Evolutionary conservation across 2,329 filamentous ascomycete genomes (phyloP), one percentile per base, ranked within the genome.

Genomic region (Fusarium keratoplasticum): DNA sequence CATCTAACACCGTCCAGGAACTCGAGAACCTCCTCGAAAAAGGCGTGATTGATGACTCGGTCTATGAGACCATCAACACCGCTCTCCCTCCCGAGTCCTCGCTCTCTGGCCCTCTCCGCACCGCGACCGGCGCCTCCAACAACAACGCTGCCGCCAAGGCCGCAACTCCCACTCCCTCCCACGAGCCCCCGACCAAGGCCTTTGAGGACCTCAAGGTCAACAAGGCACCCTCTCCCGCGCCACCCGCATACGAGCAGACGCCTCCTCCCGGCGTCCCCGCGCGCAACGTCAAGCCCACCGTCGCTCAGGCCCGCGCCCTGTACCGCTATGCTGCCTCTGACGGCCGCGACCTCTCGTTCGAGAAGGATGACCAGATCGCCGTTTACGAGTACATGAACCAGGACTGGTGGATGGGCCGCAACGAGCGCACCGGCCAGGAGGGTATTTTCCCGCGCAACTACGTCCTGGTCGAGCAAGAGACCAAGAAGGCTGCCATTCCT

Each of bases 381-480:
- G 93, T 98, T 25, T 90, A 91, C 75, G 94, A 98, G 84, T 95
- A 97, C 86, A 96, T 98, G 93, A 98, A 98, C 84, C 91, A 92
- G 72, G 95, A 98, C 84, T 98, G 96, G 96, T 98, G 95, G 95
- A 92, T 95, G 87, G 96, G 96, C 76, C 90, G 90, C 77, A 98
- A 97, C 84, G 87, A 92, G 79, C 91, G 95, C 62, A 97, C 95
- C 10, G 93, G 93, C 65, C 86, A 90, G 76, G 94, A 97, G 84
- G 96, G 96, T 78, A 98, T 98, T 82, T 98, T 98, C 88, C 96
- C 96, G n/a, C 90, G 93, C 77, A 95, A 90, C 82, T 98, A 98
- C 81, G 95, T 97, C 72, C 86, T 94, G 61, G 84, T 93, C 61
- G 91, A 95, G 77, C 88, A 93, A 75, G 91, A 93, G 73, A 77